Percentiles rank a stretch among this genome's conserved stretches.
phyloP scores from a whole-genome alignment of 1,284 basidiomycete species.

The Leccinum fallax region DNA sequence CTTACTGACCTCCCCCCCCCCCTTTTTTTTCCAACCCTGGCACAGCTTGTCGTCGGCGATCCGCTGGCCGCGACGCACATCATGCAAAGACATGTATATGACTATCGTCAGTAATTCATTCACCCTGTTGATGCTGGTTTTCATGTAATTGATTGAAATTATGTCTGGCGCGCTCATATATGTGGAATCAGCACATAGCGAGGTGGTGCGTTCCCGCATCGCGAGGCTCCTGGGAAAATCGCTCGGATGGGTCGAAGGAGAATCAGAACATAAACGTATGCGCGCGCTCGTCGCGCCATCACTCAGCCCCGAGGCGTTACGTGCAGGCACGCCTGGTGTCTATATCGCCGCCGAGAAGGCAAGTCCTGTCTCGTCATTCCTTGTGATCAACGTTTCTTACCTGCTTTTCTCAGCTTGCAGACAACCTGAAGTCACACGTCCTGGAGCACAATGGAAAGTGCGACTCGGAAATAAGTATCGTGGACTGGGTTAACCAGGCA shows the following conservation, averaged over 20 bases:
- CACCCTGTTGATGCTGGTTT: not conserved
- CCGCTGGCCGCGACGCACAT: conserved; percentile 11
- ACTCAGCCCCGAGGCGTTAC: conserved; percentile 10
- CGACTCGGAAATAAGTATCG: conserved; percentile 5
- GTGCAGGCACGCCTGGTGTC: conserved; percentile 4
- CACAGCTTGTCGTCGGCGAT: conserved; percentile 8
- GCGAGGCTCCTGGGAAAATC: conserved; percentile 8
- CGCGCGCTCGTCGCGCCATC: conserved; percentile 8
- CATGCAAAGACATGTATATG: conserved; percentile 12
- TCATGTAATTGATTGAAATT: not conserved
- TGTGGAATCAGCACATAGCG: not conserved
- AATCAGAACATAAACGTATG: conserved; percentile 12
- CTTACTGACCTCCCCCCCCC: not conserved
- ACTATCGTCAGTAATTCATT: conserved; percentile 6
- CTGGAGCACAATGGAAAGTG: conserved; percentile 1
- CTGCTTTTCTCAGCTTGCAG: conserved; percentile 1
- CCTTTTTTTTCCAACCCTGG: not conserved
- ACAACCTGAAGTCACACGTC: conserved; percentile 5
- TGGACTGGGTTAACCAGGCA: conserved; percentile 11
- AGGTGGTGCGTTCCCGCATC: conserved; percentile 5
- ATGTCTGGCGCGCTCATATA: not conserved
- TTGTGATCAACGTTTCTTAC: not conserved
- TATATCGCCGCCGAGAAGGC: conserved; percentile 10
- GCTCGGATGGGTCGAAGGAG: conserved; percentile 12
- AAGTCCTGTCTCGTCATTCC: not conserved